Evolutionary conservation across 257 asterid genomes (phyloP).

Genomic region (Linaria vulgaris): DNA sequence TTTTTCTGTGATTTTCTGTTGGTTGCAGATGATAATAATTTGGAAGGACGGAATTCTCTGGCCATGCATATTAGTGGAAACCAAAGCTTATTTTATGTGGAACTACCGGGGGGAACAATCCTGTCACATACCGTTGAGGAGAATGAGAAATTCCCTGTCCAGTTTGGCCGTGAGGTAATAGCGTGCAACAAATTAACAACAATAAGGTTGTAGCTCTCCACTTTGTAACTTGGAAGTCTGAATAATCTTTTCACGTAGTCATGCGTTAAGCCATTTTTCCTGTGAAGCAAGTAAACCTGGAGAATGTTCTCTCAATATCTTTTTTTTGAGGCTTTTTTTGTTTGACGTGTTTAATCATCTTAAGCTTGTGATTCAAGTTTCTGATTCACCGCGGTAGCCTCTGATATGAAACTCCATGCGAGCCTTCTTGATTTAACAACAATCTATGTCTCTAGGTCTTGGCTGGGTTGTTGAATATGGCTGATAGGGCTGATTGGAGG

Average conservation of each 20-base stretch:
- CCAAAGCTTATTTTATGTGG: slow-evolving; percentile 83
- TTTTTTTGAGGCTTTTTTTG: no score
- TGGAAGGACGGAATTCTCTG: slow-evolving; percentile 54
- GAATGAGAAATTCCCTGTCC: slow-evolving; percentile 79
- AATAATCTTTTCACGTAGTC: no score
- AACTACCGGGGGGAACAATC: slow-evolving; percentile 79
- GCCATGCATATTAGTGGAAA: slow-evolving; percentile 52
- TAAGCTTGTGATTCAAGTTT: no score
- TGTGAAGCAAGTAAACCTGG: no score
- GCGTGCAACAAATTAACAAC: slow-evolving; percentile 14
- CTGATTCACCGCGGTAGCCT: no score
- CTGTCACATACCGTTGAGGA: slow-evolving; percentile 70
- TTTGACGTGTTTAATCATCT: no score
- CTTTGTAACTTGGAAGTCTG: slow-evolving; percentile 1
- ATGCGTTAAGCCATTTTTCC: no score
- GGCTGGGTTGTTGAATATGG: slow-evolving; percentile 87
- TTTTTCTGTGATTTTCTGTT: slow-evolving; percentile 22
- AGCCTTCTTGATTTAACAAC: slow-evolving; percentile 8
- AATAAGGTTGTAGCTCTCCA: slow-evolving; percentile 8
- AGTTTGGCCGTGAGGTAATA: slow-evolving; percentile 96
- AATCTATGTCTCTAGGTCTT: slow-evolving; percentile 54
- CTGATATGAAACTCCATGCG: no score
- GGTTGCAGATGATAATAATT: slow-evolving; percentile 51
- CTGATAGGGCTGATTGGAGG: slow-evolving; percentile 96
- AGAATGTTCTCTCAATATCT: no score